phyloP scores from a whole-genome alignment of 106 monocot genomes.

The Agapanthus africanus region DNA sequence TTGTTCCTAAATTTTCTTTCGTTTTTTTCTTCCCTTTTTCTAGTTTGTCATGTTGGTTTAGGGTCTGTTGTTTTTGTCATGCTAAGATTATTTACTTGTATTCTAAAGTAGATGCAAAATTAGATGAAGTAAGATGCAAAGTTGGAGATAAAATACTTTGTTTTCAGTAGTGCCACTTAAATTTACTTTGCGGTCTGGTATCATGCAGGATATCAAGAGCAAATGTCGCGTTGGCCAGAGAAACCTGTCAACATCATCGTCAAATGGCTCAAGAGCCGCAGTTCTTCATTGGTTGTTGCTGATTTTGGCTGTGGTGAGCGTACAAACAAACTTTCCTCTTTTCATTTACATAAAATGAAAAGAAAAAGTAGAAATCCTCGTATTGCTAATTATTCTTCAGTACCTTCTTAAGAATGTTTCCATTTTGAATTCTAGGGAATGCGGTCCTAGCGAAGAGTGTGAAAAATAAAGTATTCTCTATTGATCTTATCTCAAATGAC shows the following conservation, averaged over 20 bases:
- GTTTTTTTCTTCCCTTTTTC: background rate
- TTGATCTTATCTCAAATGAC: slow-evolving; percentile 84
- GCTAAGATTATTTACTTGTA: background rate
- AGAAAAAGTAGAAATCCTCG: background rate
- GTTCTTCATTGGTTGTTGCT: slow-evolving; percentile 66
- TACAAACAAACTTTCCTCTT: background rate
- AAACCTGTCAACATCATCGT: slow-evolving; percentile 84
- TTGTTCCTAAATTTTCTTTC: background rate
- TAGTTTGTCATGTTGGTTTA: too few species aligned
- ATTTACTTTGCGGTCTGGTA: slow-evolving; percentile 51
- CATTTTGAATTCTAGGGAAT: slow-evolving; percentile 43
- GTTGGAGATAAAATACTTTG: too few species aligned
- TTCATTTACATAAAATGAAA: too few species aligned
- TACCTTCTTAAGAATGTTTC: background rate
- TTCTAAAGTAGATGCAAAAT: background rate
- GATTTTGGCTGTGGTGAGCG: slow-evolving; percentile 99
- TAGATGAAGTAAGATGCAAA: too few species aligned
- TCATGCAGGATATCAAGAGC: slow-evolving; percentile 94
- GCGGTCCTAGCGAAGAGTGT: slow-evolving; percentile 74
- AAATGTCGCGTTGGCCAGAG: slow-evolving; percentile 95
- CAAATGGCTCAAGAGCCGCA: slow-evolving; percentile 69
- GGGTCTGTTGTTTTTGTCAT: background rate
- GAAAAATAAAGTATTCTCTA: slow-evolving; percentile 88
- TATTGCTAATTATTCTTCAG: background rate
- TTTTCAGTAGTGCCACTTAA: too few species aligned